Evolutionary conservation across 2,329 filamentous ascomycete genomes (phyloP).

Genomic region (Paraphoma sp.): DNA sequence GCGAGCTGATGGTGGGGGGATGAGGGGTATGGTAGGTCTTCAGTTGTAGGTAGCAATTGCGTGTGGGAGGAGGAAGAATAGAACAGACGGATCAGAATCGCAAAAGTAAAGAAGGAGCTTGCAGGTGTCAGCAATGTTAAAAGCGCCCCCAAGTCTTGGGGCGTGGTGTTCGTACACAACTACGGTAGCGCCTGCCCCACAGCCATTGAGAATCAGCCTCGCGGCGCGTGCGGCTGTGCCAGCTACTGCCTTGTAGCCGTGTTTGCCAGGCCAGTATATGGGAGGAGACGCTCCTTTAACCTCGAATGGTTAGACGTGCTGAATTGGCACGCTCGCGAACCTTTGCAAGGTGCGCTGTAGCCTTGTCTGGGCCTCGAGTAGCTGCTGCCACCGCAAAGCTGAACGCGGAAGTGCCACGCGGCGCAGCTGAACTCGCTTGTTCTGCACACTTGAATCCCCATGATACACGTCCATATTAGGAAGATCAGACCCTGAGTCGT

Average conservation of each 20-base stretch:
- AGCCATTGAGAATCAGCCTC: neutral
- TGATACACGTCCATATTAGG: neutral
- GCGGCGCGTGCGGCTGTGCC: slow-evolving; percentile 21
- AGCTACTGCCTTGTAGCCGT: slow-evolving; percentile 19
- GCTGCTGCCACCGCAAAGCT: neutral
- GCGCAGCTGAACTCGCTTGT: slow-evolving; percentile 1
- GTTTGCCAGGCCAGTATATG: slow-evolving; percentile 15
- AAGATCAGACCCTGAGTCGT: slow-evolving; percentile 2
- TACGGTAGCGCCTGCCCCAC: neutral
- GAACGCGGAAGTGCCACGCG: slow-evolving; percentile 1
- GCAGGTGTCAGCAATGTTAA: slow-evolving; percentile 21
- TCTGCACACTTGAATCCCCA: neutral
- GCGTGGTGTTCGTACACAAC: slow-evolving; percentile 18
- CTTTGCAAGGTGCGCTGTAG: neutral
- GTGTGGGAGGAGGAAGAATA: slow-evolving; percentile 13
- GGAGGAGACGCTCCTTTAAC: slow-evolving; percentile 2
- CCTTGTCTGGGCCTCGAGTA: neutral
- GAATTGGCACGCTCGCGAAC: neutral
- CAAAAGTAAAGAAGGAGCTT: slow-evolving; percentile 4
- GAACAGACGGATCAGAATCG: slow-evolving; percentile 17
- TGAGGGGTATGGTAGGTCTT: slow-evolving; percentile 34
- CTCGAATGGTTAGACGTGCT: slow-evolving; percentile 3
- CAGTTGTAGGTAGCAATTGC: slow-evolving; percentile 28
- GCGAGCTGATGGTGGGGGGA: slow-evolving; percentile 32
- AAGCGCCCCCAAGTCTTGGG: slow-evolving; percentile 23